phyloP scores from a whole-genome alignment of 169 alveolate species.

The Neospora caninum region DNA sequence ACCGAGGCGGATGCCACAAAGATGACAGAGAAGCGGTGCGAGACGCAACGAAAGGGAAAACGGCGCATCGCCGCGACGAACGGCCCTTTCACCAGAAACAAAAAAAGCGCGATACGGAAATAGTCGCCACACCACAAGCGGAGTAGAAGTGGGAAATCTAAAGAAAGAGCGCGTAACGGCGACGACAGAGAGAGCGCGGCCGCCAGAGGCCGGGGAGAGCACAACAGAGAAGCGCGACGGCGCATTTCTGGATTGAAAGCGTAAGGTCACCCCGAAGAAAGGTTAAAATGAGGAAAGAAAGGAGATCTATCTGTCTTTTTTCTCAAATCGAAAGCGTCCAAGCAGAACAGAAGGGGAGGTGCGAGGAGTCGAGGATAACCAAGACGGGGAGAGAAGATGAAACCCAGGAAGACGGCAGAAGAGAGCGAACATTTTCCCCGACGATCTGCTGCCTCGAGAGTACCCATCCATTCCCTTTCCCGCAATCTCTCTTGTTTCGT shows the following conservation, averaged over 20 bases:
- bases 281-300: neutral
- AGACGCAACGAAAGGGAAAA: neutral
- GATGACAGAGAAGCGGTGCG: neutral
- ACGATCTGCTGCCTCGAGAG: too few species aligned
- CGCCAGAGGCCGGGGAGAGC: neutral
- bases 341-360: too few species aligned
- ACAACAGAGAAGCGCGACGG: neutral
- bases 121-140: neutral
- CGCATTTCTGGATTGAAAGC: too few species aligned
- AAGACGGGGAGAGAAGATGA: too few species aligned
- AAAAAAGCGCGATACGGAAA: neutral
- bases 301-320: too few species aligned
- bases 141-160: neutral
- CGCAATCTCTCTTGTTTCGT: too few species aligned
- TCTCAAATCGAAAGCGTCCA: too few species aligned
- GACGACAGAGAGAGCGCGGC: neutral
- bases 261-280: neutral
- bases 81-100: neutral
- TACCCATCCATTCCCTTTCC: too few species aligned
- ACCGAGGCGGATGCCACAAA: neutral
- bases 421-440: too few species aligned
- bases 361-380: too few species aligned
- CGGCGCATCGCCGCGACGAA: neutral
- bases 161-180: neutral
- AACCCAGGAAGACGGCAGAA: too few species aligned